These are phyloP conservation scores for Capsella bursapastoris DNA, from an alignment of 345 rosid genomes.

Conservation along the genomic window DNA sequence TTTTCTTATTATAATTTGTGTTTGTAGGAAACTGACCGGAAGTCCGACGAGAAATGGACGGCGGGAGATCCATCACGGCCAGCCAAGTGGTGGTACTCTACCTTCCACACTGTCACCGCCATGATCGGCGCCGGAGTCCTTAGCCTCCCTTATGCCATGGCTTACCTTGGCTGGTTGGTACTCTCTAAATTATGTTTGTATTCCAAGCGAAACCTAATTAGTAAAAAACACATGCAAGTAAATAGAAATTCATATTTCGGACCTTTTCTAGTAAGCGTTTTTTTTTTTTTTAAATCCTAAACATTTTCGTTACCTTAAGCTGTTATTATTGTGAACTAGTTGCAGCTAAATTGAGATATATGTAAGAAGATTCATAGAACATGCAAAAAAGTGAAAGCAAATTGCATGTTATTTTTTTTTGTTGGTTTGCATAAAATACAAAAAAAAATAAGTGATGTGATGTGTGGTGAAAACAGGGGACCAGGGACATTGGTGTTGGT, in stretches of 20 bases:
- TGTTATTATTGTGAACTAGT: background rate
- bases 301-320: background rate
- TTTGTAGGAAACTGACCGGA: constrained; percentile 53
- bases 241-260: background rate
- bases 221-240: background rate
- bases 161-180: constrained; percentile 99
- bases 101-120: constrained; percentile 93
- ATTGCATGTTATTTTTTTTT: background rate
- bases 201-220: background rate
- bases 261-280: background rate
- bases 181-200: background rate
- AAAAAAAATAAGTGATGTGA: constrained; percentile 11
- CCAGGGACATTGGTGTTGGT: constrained; percentile 72
- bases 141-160: constrained; percentile 95
- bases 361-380: background rate
- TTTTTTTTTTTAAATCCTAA: background rate
- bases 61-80: constrained; percentile 62
- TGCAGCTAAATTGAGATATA: background rate
- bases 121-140: constrained; percentile 99
- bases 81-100: constrained; percentile 98
- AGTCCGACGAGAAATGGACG: constrained; percentile 59
- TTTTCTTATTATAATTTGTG: background rate
- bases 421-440: constrained; percentile 14
- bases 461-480: constrained; percentile 61
- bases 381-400: background rate